Conservation (phyloP, 805 yeast genomes). For the Scheffersomyces amazonensis region DNA sequence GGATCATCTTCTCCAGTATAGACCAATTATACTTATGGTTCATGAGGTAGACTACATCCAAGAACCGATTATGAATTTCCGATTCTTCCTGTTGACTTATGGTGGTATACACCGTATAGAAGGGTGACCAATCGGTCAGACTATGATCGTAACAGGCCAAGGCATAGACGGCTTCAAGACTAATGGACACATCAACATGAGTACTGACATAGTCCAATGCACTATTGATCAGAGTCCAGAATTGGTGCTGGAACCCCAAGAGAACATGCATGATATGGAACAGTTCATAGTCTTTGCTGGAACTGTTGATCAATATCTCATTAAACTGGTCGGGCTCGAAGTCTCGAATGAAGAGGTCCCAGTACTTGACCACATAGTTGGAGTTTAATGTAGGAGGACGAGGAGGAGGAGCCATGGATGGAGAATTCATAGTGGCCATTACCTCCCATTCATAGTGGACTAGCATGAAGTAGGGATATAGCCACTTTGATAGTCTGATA, state of each 20-base stretch:
- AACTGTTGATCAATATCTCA: neutral
- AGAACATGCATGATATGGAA: constrained; percentile 17
- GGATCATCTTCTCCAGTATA: constrained; percentile 31
- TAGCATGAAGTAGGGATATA: constrained; percentile 17
- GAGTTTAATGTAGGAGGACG: neutral
- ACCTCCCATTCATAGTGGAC: constrained; percentile 8
- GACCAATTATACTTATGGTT: constrained; percentile 27
- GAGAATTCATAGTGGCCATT: constrained; percentile 4
- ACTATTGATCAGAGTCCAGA: constrained; percentile 23
- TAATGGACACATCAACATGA: neutral
- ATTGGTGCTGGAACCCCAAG: constrained; percentile 7
- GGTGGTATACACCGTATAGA: constrained; percentile 17
- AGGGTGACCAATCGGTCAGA: constrained; percentile 21
- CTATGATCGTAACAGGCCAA: neutral
- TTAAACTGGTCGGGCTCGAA: constrained; percentile 12
- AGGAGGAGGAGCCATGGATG: neutral
- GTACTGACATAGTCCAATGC: constrained; percentile 7
- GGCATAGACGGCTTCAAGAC: neutral
- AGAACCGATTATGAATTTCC: constrained; percentile 18
- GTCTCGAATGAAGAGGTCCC: constrained; percentile 17
- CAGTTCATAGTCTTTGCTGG: constrained; percentile 15
- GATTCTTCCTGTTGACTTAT: constrained; percentile 12
- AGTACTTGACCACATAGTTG: constrained; percentile 11
- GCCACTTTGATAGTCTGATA: neutral
- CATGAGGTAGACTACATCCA: constrained; percentile 25